Conservation (phyloP, 345 rosid species). For the Schrenkiella parvula region DNA sequence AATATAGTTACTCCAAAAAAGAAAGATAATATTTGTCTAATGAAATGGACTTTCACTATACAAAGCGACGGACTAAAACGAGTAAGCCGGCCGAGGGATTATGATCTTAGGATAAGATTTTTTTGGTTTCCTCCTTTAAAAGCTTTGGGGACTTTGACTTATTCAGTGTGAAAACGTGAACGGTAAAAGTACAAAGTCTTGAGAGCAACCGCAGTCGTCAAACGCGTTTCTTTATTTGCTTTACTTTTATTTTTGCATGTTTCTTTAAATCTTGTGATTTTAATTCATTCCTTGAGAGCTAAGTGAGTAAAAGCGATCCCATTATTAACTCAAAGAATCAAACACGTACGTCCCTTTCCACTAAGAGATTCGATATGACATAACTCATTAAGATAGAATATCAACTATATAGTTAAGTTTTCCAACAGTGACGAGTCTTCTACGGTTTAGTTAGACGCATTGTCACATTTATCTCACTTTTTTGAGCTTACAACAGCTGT, state of each 20-base stretch:
- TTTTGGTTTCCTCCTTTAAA: background rate
- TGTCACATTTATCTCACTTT: background rate
- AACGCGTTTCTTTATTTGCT: constrained; percentile 8
- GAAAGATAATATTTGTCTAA: background rate
- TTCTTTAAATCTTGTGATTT: constrained; percentile 1
- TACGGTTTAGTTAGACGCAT: no score
- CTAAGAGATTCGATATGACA: background rate
- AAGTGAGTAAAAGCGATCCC: background rate
- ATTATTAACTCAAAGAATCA: background rate
- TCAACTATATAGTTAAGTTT: background rate
- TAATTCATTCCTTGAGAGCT: constrained; percentile 11
- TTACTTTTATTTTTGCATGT: background rate
- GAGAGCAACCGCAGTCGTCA: constrained; percentile 18
- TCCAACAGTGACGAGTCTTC: background rate
- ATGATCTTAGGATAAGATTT: background rate
- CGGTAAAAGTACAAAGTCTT: background rate
- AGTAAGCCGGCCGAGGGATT: background rate
- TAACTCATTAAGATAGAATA: no score
- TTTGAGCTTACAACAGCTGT: background rate
- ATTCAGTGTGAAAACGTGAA: constrained; percentile 3
- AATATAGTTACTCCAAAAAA: no score
- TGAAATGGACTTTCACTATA: constrained; percentile 6
- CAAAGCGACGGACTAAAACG: background rate
- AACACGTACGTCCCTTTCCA: constrained; percentile 16
- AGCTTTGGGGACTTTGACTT: background rate